Evolutionary conservation across 495 filamentous ascomycete genomes (phyloP), one percentile per base, ranked within the genome.

Genomic region (Tuber indicum): DNA sequence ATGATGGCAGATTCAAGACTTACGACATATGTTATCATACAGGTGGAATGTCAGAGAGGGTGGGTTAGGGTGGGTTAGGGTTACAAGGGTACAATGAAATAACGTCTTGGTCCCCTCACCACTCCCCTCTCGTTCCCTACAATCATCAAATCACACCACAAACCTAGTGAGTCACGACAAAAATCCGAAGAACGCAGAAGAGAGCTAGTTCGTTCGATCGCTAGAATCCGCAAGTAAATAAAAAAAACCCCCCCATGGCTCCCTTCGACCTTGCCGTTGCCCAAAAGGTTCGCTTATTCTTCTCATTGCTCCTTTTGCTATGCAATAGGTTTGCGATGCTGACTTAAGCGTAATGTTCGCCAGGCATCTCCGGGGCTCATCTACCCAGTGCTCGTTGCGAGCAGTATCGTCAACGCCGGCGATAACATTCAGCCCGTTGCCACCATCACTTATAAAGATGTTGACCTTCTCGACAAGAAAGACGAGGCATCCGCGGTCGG

Each of bases 371-470:
- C 75, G 75, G 72, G 81, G 46, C 77, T 76, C 58, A 77, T 86
- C 76, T 84, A 82, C 52, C 84, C 84, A 32, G 80, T 80, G 21
- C 81, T 86, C 70, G 83, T 86, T 41, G 78, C 83, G 3, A 78
- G 78, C 8, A 79, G 83, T 36, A 80, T 85, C 23, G 76, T 80
- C 49, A 83, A 84, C 47, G 77, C 49, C 58, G 72, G 70, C 23
- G 70, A 77, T 14, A 72, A 75, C 26, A 62, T 58, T 23, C 72
- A 82, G 46, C 76, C 82, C 41, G 45, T 80, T 43, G 82, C 82
- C 6, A 49, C 75, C 39, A 74, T 76, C 47, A 43, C 47, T 4
- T 78, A 80, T 8, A 75, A 78, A 58, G 81, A 83, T 23, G 77
- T 26, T 44, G 81, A 83, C 21, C 77, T 82, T 44, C 77, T 84